Base-by-base conservation (phyloP, 2,329 filamentous ascomycete genomes). In the Fusarium dimerum region DNA sequence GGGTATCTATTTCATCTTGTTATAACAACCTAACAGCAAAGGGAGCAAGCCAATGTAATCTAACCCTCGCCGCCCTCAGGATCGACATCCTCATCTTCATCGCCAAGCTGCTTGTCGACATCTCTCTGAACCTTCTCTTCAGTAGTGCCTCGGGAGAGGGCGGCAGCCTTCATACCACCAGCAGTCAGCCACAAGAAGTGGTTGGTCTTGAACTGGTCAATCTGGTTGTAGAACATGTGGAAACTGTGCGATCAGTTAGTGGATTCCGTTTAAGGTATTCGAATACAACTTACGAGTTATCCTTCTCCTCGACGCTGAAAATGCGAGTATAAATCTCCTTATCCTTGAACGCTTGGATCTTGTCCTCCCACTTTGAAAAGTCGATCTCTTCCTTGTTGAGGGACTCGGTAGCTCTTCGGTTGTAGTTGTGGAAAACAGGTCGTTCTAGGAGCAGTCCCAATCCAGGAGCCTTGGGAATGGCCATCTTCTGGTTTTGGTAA, bases 401-500 rank as follows among this genome's bases (percentile, higher is more conserved):
- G 48, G 83, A 82, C 36, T 79, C 77, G 8, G 80, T 80, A 1
- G 89, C 86, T 59, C 87, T 85, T 49, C 80, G 81, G 71, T 97
- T 99, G 74, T 97, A 97, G 45, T 78, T 86, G 55, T 93, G 87
- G 68, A 99, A 99, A 0, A 97, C 89, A 2, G 94, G 94, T 1
- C 91, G 79, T 73, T 99, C 94, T 5, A 99, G 82, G 49, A 97
- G 76, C 41, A 99, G 75, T 1, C 94, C 94, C 36, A 99, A 73
- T 5, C 91, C 89, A 0, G 94, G 94, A 0, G 92, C 94, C 73
- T 97, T 97, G 50, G 94, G 94, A 50, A 99, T 96, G 44, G 88
- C 88, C 65, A 96, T 89, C 52, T 87, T 85, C 17, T 84, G 80
- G 6, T 79, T 69, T 2, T 82, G 83, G 70, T 96, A 96, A 54